phyloP scores from a whole-genome alignment of 2,329 filamentous ascomycete species.

The Verticillium albo-atrum region DNA sequence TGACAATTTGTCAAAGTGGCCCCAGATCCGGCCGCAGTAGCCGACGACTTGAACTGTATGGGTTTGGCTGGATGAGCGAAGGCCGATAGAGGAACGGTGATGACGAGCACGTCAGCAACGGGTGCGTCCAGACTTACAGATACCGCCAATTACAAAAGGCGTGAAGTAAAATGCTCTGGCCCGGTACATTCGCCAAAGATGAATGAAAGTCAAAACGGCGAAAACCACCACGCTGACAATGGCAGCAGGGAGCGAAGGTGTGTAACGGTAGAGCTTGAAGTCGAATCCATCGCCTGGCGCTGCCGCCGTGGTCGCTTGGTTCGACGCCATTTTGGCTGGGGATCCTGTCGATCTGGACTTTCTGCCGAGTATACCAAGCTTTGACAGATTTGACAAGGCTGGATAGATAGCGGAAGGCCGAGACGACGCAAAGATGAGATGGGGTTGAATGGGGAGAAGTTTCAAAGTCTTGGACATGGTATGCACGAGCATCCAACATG shows the following conservation, averaged over 20 bases:
- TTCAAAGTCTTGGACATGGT: too few species aligned
- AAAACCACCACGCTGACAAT: slow-evolving; percentile 10
- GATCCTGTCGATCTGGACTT: background rate
- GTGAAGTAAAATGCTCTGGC: slow-evolving; percentile 12
- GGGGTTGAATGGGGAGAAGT: too few species aligned
- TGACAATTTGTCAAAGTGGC: slow-evolving; percentile 1
- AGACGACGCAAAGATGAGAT: too few species aligned
- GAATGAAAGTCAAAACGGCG: slow-evolving; percentile 7
- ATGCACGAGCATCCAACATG: too few species aligned
- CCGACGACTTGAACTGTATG: slow-evolving; percentile 21
- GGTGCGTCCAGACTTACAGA: slow-evolving; percentile 11
- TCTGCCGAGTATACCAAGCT: background rate
- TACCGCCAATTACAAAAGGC: slow-evolving; percentile 12
- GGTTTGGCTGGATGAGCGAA: background rate
- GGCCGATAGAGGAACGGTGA: too few species aligned
- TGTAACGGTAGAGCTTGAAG: slow-evolving; percentile 15
- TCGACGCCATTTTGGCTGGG: background rate
- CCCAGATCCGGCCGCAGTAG: slow-evolving; percentile 6
- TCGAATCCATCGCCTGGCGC: slow-evolving; percentile 5
- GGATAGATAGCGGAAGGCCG: too few species aligned
- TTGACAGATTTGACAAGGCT: too few species aligned
- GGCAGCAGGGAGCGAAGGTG: slow-evolving; percentile 12
- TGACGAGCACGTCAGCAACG: background rate
- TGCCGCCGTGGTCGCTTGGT: background rate
- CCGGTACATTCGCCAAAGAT: slow-evolving; percentile 5